Conservation (phyloP, 345 rosid species). For the Excoecaria agallocha region DNA sequence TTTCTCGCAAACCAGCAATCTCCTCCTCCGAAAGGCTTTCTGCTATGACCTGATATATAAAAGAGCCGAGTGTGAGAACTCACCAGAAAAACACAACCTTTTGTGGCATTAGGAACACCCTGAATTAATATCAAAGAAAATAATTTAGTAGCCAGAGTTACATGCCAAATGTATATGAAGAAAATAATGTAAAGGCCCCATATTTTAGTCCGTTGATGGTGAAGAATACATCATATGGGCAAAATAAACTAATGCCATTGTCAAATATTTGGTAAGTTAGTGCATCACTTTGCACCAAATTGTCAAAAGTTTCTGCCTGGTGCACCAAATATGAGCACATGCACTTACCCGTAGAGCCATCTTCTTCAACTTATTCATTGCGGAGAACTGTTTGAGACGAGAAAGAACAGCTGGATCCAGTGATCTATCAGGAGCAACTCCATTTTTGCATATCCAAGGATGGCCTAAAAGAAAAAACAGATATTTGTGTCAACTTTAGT, state of each 20-base stretch:
- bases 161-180: too few species aligned
- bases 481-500: not conserved
- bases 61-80: constrained; percentile 14
- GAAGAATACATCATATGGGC: too few species aligned
- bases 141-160: too few species aligned
- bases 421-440: constrained; percentile 96
- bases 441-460: constrained; percentile 98
- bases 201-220: too few species aligned
- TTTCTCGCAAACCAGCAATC: constrained; percentile 93
- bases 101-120: not conserved
- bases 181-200: too few species aligned
- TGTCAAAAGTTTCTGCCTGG: not conserved
- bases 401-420: constrained; percentile 95
- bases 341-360: constrained; percentile 88
- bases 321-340: not conserved
- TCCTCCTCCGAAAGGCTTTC: constrained; percentile 99
- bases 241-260: not conserved
- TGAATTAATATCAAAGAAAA: too few species aligned
- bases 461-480: constrained; percentile 52
- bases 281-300: not conserved
- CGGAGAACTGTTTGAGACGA: constrained; percentile 94
- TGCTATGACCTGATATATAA: constrained; percentile 78
- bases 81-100: not conserved
- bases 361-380: constrained; percentile 97
- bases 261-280: not conserved